These are phyloP conservation scores for Solanum sitiens DNA, from an alignment of 257 asterid genomes.

Conservation along the genomic window DNA sequence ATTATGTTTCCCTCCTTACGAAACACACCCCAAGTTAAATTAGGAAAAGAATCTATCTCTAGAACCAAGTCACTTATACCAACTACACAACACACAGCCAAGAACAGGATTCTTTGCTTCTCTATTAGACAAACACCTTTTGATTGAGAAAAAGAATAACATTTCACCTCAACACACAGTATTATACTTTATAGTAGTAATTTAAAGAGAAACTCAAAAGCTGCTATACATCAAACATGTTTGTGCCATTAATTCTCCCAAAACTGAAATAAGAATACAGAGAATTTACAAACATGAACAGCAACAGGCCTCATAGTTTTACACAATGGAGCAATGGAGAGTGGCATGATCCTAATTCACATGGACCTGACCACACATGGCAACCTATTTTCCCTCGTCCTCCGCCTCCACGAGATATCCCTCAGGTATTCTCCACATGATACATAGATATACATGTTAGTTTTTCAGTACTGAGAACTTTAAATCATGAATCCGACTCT, in stretches of 20 bases:
- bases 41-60: background rate
- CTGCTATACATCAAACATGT: background rate
- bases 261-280: background rate
- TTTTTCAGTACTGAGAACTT: background rate
- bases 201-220: background rate
- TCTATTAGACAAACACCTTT: conserved; percentile 8
- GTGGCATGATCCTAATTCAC: background rate
- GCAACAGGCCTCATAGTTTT: background rate
- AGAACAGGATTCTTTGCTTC: conserved; percentile 44
- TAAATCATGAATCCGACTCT: background rate
- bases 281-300: background rate
- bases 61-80: background rate
- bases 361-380: background rate
- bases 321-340: background rate
- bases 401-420: background rate
- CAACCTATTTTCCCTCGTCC: background rate
- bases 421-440: background rate
- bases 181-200: background rate
- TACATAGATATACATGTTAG: background rate
- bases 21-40: background rate
- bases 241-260: background rate
- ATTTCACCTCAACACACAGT: background rate
- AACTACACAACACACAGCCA: background rate
- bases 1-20: too few relatives aligned
- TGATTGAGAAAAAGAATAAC: background rate